Evolutionary conservation across 192 early-diverging fungal genomes (phyloP).

Genomic region (Coemansia nantahalensis): DNA sequence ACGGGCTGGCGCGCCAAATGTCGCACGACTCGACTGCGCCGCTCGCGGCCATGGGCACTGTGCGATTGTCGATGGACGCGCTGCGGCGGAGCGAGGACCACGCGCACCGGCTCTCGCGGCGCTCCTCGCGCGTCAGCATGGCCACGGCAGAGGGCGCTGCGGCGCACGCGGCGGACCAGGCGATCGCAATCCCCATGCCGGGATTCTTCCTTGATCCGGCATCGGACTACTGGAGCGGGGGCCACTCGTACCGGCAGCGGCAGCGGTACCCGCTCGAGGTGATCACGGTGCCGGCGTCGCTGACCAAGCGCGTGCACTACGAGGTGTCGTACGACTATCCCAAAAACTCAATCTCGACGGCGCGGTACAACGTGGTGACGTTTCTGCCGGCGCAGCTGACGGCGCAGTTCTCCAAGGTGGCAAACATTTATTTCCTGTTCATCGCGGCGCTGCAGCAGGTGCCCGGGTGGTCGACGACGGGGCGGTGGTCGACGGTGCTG

Average conservation of each 20-base stretch:
- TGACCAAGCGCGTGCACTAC: slow-evolving; percentile 55
- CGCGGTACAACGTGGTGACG: slow-evolving; percentile 81
- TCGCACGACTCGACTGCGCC: too few species aligned
- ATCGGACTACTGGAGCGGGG: slow-evolving; percentile 51
- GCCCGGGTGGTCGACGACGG: slow-evolving; percentile 72
- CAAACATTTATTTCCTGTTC: slow-evolving; percentile 94
- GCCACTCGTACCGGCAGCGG: slow-evolving; percentile 50
- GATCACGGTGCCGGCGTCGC: slow-evolving; percentile 48
- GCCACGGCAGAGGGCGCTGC: background rate
- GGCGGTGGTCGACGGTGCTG: slow-evolving; percentile 73
- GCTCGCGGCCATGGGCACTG: background rate
- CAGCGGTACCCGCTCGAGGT: slow-evolving; percentile 44
- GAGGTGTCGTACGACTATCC: slow-evolving; percentile 54
- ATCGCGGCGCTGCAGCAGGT: slow-evolving; percentile 84
- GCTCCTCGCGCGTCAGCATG: slow-evolving; percentile 7
- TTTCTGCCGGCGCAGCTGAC: slow-evolving; percentile 95
- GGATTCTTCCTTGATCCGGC: slow-evolving; percentile 46
- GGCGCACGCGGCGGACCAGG: background rate
- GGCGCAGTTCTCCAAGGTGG: slow-evolving; percentile 93
- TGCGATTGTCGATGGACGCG: too few species aligned
- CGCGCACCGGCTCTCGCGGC: slow-evolving; percentile 4
- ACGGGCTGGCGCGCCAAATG: too few species aligned
- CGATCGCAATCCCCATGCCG: slow-evolving; percentile 48
- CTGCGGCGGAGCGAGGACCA: background rate
- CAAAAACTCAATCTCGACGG: slow-evolving; percentile 60